Evolutionary conservation across 1,139 yeast genomes (phyloP), one percentile per base, ranked within the genome.

Genomic region (Scheffersomyces lignicola): DNA sequence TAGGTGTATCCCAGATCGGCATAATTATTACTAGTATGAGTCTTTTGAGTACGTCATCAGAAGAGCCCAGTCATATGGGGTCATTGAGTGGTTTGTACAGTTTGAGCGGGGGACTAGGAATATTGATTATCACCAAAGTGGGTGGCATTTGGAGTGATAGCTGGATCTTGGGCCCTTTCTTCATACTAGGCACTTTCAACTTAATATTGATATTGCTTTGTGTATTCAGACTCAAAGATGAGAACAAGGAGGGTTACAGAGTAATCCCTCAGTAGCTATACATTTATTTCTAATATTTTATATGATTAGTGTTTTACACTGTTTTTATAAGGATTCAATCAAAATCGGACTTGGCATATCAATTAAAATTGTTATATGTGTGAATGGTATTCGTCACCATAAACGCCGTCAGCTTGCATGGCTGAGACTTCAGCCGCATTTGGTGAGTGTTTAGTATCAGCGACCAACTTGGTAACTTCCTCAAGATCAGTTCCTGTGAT

Each of bases 21-120:
- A 68, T 75, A 18, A 73, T 81, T 18, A 75, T 82, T 31, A 65
- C 68, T 29, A 62, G 71, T 42, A 68, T 69, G 74, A 65, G 73
- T 46, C 50, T 67, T 13, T 49, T 69, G 18, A 60, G 70, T 34
- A 51, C 58, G 5, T 57, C 49, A 51, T 47, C 53, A 11, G 48
- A 55, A 18, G 52, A 49, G 6, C 49, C 51, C 10, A 39, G 41
- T 22, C 41, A 64, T 37, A 74, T 78, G 36, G 92, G 92, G 5
- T 72, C 86, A 5, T 70, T 83, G 28, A 74, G 83, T 38, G 92
- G 92, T 2, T 75, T 81, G 6, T 81, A 79, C 51, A 74, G 83
- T 12, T 69, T 83, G 36, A 64, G 73, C 46, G 89, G 89, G 7
- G 88, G 87, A 1, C 36, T 79, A n/a, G 92, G 92, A 1, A 80